Base-by-base conservation (phyloP, 805 yeast species). In the Wickerhamiella shivajii region DNA sequence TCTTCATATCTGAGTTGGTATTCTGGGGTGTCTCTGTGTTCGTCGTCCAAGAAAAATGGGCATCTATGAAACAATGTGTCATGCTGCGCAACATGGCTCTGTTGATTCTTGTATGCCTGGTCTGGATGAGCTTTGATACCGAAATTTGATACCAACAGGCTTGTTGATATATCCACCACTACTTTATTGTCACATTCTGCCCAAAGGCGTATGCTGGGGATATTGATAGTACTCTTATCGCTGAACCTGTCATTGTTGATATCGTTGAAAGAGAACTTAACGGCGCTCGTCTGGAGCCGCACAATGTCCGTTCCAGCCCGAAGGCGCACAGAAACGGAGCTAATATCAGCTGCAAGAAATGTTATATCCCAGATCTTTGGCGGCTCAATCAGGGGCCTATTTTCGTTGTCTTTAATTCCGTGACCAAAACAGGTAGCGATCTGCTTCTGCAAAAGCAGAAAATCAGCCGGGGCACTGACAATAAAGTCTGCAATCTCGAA, bases 41-140 rank as follows among this genome's bases (percentile, higher is more conserved):
- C 61, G 5, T 62, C 64, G 3, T 67, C 65, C 6, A 87, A 51
- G 18, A 87, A 52, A 50, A 83, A 85, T 0, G 90, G 75, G 14
- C 73, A 60, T 36, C 98, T 57, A 44, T 81, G 90, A 41, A 71
- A 83, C 0, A 94, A 83, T 0, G 79, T 77, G 60, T 90, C 98
- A 45, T 81, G 78, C 5, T 59, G 42, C 13, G 68, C 56, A 2
- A 85, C 55, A 51, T 79, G 93, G 2, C 61, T 59, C 33, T 74
- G 74, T 50, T 85, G 95, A 13, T 56, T 46, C 7, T 49, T 46
- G 33, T 70, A 54, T 27, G 67, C 66, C 9, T 63, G 62, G 0
- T 50, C 51, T 40, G 64, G 65, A 38, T 69, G 59, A 9, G 58
- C 53, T 35, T 68, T 69, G 38, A 69, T 73, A 15, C 64, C 57